These are phyloP conservation scores for Apophysomyces sp. DNA, from an alignment of 371 early-diverging fungal genomes.

Conservation along the genomic window DNA sequence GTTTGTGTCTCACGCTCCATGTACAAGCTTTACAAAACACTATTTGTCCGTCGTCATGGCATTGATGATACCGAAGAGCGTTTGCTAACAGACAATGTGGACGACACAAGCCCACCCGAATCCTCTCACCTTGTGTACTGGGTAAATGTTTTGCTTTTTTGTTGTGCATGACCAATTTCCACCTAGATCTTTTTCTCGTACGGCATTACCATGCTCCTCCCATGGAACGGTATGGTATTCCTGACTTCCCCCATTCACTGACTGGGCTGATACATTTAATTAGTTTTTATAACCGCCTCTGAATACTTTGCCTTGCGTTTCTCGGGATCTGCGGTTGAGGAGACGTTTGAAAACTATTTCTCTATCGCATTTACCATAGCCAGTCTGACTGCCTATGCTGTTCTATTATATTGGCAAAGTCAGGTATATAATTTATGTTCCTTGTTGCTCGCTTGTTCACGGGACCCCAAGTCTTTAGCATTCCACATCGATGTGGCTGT, in stretches of 20 bases:
- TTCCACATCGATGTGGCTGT: not conserved
- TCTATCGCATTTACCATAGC: constrained; percentile 50
- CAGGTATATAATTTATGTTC: constrained; percentile 16
- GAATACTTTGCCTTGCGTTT: constrained; percentile 57
- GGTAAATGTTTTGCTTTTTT: not conserved
- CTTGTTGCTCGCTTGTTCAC: not conserved
- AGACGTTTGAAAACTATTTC: constrained; percentile 62
- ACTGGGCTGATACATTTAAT: not conserved
- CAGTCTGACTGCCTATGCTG: constrained; percentile 44
- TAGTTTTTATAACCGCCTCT: constrained; percentile 60
- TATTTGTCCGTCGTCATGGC: not conserved
- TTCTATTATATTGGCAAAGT: constrained; percentile 51
- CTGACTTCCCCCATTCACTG: not conserved
- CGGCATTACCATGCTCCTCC: not conserved
- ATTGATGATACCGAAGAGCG: not conserved
- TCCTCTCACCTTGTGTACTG: not conserved
- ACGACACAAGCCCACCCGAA: not conserved
- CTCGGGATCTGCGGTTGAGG: constrained; percentile 40
- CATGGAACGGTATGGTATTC: not conserved
- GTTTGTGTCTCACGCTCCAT: not conserved
- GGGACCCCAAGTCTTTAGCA: not conserved
- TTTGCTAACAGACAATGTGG: not conserved
- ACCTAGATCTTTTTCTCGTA: not conserved
- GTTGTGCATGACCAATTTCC: not conserved
- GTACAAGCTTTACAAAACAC: not conserved